These are phyloP conservation scores for Piper longum DNA, from an alignment of 164 flowering plant species.

Conservation along the genomic window DNA sequence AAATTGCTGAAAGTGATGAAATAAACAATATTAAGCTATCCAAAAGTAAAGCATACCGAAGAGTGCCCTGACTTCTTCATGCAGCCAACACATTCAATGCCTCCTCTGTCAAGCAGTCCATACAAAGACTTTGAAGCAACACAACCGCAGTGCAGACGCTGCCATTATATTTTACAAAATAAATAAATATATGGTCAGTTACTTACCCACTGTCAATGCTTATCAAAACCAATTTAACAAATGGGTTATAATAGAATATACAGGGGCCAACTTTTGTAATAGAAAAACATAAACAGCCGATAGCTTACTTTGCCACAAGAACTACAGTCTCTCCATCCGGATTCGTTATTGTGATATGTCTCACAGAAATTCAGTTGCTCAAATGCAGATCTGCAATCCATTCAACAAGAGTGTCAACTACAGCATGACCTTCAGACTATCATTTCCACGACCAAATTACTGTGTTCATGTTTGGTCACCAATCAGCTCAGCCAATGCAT, in stretches of 20 bases:
- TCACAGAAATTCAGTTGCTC: conserved; percentile 66
- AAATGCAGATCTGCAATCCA: conserved; percentile 45
- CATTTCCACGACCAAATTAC: too few species aligned
- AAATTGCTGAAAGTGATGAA: too few species aligned
- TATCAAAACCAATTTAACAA: background rate
- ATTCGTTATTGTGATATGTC: conserved; percentile 54
- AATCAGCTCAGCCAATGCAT: too few species aligned
- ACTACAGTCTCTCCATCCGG: conserved; percentile 88
- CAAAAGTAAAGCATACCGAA: conserved; percentile 31
- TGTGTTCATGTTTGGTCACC: too few species aligned
- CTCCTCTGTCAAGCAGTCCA: conserved; percentile 66
- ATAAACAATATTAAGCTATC: background rate
- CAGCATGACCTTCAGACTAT: background rate
- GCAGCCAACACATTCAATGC: conserved; percentile 55
- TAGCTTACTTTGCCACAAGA: conserved; percentile 68
- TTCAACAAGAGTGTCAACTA: background rate
- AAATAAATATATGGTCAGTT: background rate
- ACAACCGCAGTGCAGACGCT: conserved; percentile 96
- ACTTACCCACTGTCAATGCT: background rate
- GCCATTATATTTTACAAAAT: conserved; percentile 14
- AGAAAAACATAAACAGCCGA: background rate
- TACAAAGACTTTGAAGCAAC: conserved; percentile 47
- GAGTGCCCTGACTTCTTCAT: conserved; percentile 24
- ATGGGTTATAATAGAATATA: background rate
- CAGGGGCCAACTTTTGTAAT: background rate